Evolutionary conservation across 306 rosid species (phyloP), one percentile per base, ranked within the genome.

Genomic region (Rosa chinensis): DNA sequence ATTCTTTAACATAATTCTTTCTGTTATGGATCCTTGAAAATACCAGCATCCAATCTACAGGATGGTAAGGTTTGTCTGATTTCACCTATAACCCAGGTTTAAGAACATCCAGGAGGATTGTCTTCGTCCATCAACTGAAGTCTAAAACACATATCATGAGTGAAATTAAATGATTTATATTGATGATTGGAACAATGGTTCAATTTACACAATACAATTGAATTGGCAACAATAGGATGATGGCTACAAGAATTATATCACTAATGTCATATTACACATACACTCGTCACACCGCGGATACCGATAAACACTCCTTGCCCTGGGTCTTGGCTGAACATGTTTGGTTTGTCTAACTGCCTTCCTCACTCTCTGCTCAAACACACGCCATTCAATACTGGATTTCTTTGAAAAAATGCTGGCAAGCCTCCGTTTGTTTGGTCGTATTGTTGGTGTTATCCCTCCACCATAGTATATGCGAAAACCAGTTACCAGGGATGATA

Each of bases 291-390:
- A 95, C 82, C 98, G 82, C 35, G 99, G 99, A 84, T 93, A 93
- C 79, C 99, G 86, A 87, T 89, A 95, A 80, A 93, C 53, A 78
- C 99, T 95, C 84, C 99, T 91, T n/a, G 86, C 99, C 83, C 80
- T 95, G 1, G 99, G 99, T 85, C 97, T 90, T 62, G 94, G 78
- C 70, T 83, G 94, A 68, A 91, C 94, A 67, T 95, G 97, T 85
- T 95, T 95, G 42, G 99, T 95, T 88, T 95, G 99, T 83, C 98
- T 89, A 62, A 95, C 96, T 43, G 99, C 97, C 80, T 95, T 95
- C 79, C 98, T 90, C 69, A 93, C 72, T 91, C 99, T 90, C 85
- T 89, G 97, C 87, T 95, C 98, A 82, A 95, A 95, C 74, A 95
- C 82, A 21, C 93, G 97, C 99, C 99, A 93, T 73, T 91, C 96